Conservation (phyloP, 1,284 basidiomycete species). For the Thecaphora frezii region DNA sequence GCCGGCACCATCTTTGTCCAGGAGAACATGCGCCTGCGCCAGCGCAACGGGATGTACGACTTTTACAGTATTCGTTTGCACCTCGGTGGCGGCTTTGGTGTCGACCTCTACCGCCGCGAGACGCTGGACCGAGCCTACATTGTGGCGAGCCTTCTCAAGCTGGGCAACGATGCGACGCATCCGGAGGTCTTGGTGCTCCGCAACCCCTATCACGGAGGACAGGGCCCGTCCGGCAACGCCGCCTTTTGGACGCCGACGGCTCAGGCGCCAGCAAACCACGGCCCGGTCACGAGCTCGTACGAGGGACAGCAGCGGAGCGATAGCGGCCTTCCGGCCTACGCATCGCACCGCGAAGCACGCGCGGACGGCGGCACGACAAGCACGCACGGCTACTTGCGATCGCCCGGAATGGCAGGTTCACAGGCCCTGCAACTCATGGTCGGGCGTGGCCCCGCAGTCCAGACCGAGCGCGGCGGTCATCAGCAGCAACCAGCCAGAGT, state of each 20-base stretch:
- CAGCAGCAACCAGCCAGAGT: too few species aligned
- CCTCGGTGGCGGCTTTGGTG: slow-evolving; percentile 44
- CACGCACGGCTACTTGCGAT: too few species aligned
- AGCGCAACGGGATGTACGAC: slow-evolving; percentile 36
- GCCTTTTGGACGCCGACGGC: not conserved
- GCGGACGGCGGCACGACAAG: too few species aligned
- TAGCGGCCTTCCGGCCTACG: not conserved
- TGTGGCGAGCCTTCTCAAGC: slow-evolving; percentile 41
- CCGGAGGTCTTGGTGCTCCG: slow-evolving; percentile 28
- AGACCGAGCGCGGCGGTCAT: too few species aligned
- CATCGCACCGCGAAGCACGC: not conserved
- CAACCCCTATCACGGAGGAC: slow-evolving; percentile 15
- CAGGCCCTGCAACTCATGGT: too few species aligned
- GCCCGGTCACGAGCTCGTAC: not conserved
- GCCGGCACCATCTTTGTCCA: slow-evolving; percentile 45
- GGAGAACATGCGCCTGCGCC: slow-evolving; percentile 40
- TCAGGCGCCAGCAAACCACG: not conserved
- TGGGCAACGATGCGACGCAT: slow-evolving; percentile 42
- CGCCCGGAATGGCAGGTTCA: too few species aligned
- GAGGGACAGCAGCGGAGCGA: not conserved
- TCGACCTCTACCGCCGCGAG: slow-evolving; percentile 40
- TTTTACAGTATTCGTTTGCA: slow-evolving; percentile 44
- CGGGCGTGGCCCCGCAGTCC: too few species aligned
- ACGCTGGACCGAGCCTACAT: slow-evolving; percentile 44
- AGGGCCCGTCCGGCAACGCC: too few species aligned